Conservation (phyloP, 768 basidiomycete species). For the Macrocybe gigantea region DNA sequence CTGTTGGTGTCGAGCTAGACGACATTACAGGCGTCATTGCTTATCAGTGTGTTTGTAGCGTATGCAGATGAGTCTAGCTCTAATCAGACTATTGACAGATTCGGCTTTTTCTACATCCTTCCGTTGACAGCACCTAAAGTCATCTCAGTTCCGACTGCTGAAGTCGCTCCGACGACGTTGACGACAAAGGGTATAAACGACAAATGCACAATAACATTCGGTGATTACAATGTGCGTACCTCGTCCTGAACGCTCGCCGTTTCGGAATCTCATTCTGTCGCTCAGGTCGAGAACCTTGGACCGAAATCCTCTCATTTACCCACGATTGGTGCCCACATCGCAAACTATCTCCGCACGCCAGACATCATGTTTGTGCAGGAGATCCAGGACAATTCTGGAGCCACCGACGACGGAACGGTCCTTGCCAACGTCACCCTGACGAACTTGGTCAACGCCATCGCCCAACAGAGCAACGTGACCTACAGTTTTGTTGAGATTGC, state of each 20-base stretch:
- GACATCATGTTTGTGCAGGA: conserved; percentile 63
- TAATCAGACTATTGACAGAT: conserved; percentile 14
- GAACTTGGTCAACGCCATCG: conserved; percentile 44
- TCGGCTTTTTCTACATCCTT: conserved; percentile 52
- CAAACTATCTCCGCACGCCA: conserved; percentile 39
- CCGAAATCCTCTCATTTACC: conserved; percentile 44
- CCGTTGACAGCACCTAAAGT: conserved; percentile 50
- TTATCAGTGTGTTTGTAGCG: conserved; percentile 36
- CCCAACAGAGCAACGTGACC: conserved; percentile 30
- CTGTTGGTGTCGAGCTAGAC: conserved; percentile 37
- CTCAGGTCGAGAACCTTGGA: conserved; percentile 50
- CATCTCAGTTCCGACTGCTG: conserved; percentile 28
- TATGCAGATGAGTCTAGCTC: not conserved
- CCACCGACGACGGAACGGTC: conserved; percentile 47
- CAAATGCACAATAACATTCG: conserved; percentile 42
- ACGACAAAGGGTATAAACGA: conserved; percentile 21
- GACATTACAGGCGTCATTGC: conserved; percentile 53
- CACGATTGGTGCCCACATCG: conserved; percentile 48
- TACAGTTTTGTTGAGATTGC: conserved; percentile 47
- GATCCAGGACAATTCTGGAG: conserved; percentile 54
- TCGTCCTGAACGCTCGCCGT: not conserved
- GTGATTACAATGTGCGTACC: conserved; percentile 51
- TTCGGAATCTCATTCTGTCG: conserved; percentile 1
- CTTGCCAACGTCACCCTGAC: conserved; percentile 47
- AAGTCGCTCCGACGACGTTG: conserved; percentile 34